Conservation (phyloP, 768 basidiomycete genomes). For the Tephrocybe sp. region DNA sequence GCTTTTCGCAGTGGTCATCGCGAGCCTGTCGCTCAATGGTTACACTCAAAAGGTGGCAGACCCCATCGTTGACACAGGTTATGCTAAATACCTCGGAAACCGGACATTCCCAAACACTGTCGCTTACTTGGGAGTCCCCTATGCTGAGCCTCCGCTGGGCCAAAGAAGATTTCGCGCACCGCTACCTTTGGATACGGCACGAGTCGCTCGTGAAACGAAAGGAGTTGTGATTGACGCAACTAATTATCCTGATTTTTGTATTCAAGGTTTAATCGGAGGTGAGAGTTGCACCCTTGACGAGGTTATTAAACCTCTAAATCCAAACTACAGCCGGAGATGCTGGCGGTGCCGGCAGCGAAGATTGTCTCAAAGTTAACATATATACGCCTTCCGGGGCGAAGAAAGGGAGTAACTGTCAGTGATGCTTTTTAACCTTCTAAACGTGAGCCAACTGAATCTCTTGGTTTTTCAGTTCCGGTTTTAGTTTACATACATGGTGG, state of each 20-base stretch:
- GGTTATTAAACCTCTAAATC: background rate
- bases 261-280: constrained; percentile 58
- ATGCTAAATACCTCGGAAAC: constrained; percentile 59
- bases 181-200: constrained; percentile 48
- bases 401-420: constrained; percentile 46
- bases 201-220: constrained; percentile 33
- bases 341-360: constrained; percentile 66
- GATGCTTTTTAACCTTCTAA: background rate
- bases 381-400: constrained; percentile 54
- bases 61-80: constrained; percentile 52
- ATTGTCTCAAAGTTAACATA: constrained; percentile 68
- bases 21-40: constrained; percentile 10
- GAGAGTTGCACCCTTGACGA: constrained; percentile 7
- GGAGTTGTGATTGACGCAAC: constrained; percentile 51
- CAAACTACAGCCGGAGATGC: constrained; percentile 44
- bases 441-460: background rate
- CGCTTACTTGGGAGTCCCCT: constrained; percentile 59
- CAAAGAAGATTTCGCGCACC: constrained; percentile 53
- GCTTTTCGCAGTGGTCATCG: constrained; percentile 8
- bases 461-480: constrained; percentile 36
- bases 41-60: constrained; percentile 4
- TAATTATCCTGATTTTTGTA: constrained; percentile 54
- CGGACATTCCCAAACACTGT: constrained; percentile 50
- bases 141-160: constrained; percentile 58
- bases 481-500: constrained; percentile 52